Conservation (phyloP, 1,139 yeast genomes). For the Casaregolazyma lundiana region DNA sequence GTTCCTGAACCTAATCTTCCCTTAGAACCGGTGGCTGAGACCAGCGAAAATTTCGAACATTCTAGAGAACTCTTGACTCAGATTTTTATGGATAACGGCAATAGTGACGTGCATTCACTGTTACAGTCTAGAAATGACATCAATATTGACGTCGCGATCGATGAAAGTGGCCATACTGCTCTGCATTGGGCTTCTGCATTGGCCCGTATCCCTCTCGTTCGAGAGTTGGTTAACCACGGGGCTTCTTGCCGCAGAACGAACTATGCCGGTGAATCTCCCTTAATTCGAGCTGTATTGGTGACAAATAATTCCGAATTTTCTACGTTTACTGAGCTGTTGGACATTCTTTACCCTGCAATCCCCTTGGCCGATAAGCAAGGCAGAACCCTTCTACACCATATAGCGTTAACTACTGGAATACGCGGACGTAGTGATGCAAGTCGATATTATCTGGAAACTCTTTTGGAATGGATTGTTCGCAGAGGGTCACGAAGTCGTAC, state of each 20-base stretch:
- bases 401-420: constrained; percentile 72
- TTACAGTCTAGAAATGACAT: constrained; percentile 29
- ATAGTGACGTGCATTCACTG: constrained; percentile 17
- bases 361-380: constrained; percentile 69
- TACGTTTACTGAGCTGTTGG: constrained; percentile 68
- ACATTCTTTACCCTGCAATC: constrained; percentile 70
- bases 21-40: constrained; percentile 47
- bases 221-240: constrained; percentile 68
- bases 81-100: constrained; percentile 30
- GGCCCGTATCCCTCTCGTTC: constrained; percentile 70
- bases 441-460: constrained; percentile 69
- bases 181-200: constrained; percentile 96
- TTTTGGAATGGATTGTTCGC: constrained; percentile 76
- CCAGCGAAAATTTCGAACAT: constrained; percentile 40
- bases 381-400: constrained; percentile 89
- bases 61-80: constrained; percentile 56
- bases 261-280: constrained; percentile 83
- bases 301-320: constrained; percentile 78
- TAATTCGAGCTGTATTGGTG: constrained; percentile 83
- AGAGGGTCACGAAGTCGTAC: constrained; percentile 40
- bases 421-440: constrained; percentile 65
- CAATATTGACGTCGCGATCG: constrained; percentile 78
- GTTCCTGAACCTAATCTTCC: constrained; percentile 31
- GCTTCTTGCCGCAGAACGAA: constrained; percentile 66
- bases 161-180: constrained; percentile 88